Conservation (phyloP, 106 monocot genomes). For the Alisma plantagoaquatica region DNA sequence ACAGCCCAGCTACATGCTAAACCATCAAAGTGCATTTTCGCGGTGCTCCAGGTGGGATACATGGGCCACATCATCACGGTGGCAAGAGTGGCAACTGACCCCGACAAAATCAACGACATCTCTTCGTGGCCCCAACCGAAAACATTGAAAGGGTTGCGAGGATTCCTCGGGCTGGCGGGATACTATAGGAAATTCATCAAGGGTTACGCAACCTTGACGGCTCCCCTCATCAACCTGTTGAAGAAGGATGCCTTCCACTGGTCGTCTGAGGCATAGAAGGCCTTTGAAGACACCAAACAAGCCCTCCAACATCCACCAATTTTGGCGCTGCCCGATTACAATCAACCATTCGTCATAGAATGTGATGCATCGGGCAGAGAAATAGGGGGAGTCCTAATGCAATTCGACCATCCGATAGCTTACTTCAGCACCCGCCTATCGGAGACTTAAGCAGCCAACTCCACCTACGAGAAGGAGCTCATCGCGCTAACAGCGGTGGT, state of each 20-base stretch:
- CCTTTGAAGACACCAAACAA: background rate
- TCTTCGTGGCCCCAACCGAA: background rate
- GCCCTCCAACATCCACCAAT: background rate
- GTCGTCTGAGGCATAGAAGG: background rate
- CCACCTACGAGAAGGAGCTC: constrained; percentile 5
- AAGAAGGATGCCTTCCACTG: constrained; percentile 11
- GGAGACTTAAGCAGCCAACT: background rate
- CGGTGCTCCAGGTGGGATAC: background rate
- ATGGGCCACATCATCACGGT: background rate
- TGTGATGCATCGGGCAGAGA: constrained; percentile 2
- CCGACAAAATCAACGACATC: background rate
- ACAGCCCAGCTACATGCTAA: background rate
- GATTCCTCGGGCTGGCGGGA: constrained; percentile 6
- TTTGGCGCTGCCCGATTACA: background rate
- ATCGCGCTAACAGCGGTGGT: background rate
- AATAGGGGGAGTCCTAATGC: constrained; percentile 7
- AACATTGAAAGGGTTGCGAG: background rate
- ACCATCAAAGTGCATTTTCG: background rate
- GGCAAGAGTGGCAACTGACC: background rate
- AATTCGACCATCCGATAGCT: background rate
- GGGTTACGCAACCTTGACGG: background rate
- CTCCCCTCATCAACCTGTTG: background rate
- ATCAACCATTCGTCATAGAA: constrained; percentile 1
- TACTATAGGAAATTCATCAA: constrained; percentile 8
- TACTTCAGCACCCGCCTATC: background rate